Conservation (phyloP, 148 eudicot genomes). For the Fagopyrum homotropicum region DNA sequence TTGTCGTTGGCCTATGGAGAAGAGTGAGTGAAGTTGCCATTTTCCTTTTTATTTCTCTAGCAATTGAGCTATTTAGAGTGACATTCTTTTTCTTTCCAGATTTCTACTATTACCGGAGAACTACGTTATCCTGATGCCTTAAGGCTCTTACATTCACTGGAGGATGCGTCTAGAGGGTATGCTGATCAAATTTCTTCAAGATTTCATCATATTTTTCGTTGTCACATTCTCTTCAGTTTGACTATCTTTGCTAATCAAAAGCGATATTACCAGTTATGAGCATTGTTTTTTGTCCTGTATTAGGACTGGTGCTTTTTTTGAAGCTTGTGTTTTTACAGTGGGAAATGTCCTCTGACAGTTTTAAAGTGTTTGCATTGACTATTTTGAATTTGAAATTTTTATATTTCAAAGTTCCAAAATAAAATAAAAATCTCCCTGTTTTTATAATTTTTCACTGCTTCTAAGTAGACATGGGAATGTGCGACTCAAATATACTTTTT, state of each 20-base stretch:
- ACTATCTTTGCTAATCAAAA: background rate
- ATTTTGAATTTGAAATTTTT: background rate
- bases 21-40: conserved; percentile 55
- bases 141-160: conserved; percentile 53
- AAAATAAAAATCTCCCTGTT: background rate
- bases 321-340: background rate
- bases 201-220: background rate
- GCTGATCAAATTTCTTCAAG: background rate
- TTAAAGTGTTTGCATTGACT: background rate
- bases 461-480: background rate
- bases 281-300: background rate
- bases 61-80: background rate
- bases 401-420: no score
- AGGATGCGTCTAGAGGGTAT: conserved; percentile 86
- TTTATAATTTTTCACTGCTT: background rate
- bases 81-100: conserved; percentile 34
- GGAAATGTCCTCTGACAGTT: background rate
- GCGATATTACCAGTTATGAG: background rate
- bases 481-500: background rate
- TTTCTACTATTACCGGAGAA: conserved; percentile 67
- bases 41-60: conserved; percentile 6
- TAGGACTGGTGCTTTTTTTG: background rate
- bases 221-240: background rate
- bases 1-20: conserved; percentile 77
- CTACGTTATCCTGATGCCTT: conserved; percentile 68